Evolutionary conservation across 2,329 filamentous ascomycete genomes (phyloP), one percentile per base, ranked within the genome.

Genomic region (Alternaria sp.): DNA sequence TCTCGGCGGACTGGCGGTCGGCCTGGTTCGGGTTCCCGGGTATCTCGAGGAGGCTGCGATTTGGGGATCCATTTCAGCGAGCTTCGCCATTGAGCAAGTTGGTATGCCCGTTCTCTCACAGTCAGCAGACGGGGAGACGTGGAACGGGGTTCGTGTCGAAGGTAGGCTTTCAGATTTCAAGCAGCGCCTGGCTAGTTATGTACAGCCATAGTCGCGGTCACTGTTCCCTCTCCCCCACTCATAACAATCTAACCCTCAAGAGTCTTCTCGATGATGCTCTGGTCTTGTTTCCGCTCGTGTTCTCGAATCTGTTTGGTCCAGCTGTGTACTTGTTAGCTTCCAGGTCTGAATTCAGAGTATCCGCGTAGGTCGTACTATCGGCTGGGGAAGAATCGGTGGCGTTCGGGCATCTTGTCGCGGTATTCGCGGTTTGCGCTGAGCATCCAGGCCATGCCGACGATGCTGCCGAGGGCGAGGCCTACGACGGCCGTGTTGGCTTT

Each of bases 81-180:
- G 93, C 73, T 96, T 97, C 79, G 93, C 93, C 15, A 97, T 99
- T 72, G 94, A 99, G 81, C 96, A 99, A 79, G 89, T 97, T 56
- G 95, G 96, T 0, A 88, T 96, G 78, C 95, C 95, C 0, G 77
- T 78, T 1, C 74, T 93, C 54, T 73, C 72, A 56, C 68, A 71
- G 6, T 64, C 51, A 50, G 17, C 59, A 30, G 61, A 76, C 10
- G 74, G 73, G 49, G 84, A 86, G 71, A 75, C 66, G 28, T 86
- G 85, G 85, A 86, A 86, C 66, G 81, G 79, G 13, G 77, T 78
- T n/a, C 65, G 67, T 53, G 82, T 83, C 50, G 65, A 74, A 52
- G 77, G 83, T 30, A 79, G 84, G 60, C 63, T 85, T 59, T 73
- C 69, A 54, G 79, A 82, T 63, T 84, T 79, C 70, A 79, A 77